Conservation (phyloP, 148 eudicot species). For the Limonium bicolor region DNA sequence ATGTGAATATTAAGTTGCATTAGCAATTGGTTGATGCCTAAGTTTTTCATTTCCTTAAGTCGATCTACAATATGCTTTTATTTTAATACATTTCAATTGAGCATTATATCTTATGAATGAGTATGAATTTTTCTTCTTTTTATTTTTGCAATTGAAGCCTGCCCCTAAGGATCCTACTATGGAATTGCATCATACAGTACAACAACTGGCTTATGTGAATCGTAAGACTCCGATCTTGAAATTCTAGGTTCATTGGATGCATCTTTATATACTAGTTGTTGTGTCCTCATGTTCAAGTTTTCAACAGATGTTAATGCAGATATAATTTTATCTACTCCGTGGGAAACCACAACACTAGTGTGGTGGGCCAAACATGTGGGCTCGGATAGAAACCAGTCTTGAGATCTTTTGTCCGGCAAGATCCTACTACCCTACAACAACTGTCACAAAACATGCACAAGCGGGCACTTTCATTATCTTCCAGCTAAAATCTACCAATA, state of each 20-base stretch:
- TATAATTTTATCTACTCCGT: constrained; percentile 52
- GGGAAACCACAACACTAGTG: constrained; percentile 57
- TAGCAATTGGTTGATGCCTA: too few species aligned
- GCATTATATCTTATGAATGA: neutral
- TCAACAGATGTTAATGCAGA: constrained; percentile 25
- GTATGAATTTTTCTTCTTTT: neutral
- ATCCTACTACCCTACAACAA: constrained; percentile 66
- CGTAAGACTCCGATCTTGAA: constrained; percentile 64
- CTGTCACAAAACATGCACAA: constrained; percentile 28
- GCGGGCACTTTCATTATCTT: constrained; percentile 46
- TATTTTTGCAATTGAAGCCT: constrained; percentile 72
- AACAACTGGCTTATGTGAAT: constrained; percentile 60
- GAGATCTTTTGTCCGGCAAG: constrained; percentile 74
- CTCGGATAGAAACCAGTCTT: constrained; percentile 41
- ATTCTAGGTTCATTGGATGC: neutral
- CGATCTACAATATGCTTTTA: too few species aligned
- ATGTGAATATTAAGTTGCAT: constrained; percentile 1
- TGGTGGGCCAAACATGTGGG: constrained; percentile 87
- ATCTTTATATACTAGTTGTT: neutral
- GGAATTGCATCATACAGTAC: constrained; percentile 32
- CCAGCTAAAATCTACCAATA: neutral
- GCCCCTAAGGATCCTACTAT: constrained; percentile 83
- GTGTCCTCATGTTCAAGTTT: neutral
- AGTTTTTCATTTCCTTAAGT: too few species aligned
- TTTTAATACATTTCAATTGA: neutral